Conservation (phyloP, 2,329 filamentous ascomycete genomes). For the Cladosporium sp. region DNA sequence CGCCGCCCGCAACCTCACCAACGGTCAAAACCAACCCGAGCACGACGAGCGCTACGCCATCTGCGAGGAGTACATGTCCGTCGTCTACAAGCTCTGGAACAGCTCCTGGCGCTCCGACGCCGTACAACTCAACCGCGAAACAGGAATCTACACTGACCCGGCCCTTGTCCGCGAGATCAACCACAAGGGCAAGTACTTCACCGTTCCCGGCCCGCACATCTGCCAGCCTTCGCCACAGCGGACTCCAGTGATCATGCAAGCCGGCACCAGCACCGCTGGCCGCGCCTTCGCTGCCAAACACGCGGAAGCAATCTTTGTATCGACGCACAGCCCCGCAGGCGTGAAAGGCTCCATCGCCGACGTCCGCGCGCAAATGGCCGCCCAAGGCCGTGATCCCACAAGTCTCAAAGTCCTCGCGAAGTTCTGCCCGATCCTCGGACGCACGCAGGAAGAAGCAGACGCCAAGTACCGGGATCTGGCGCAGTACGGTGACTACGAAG, state of each 20-base stretch:
- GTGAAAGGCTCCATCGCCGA: slow-evolving; percentile 65
- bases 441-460: slow-evolving; percentile 66
- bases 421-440: slow-evolving; percentile 65
- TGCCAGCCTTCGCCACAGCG: slow-evolving; percentile 68
- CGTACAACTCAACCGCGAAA: slow-evolving; percentile 60
- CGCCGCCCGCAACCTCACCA: slow-evolving; percentile 64
- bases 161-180: slow-evolving; percentile 65
- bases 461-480: slow-evolving; percentile 65
- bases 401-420: slow-evolving; percentile 70
- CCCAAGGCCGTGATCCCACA: slow-evolving; percentile 58
- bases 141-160: slow-evolving; percentile 62
- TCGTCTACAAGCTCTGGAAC: slow-evolving; percentile 65
- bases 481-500: slow-evolving; percentile 64
- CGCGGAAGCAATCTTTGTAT: slow-evolving; percentile 71
- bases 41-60: slow-evolving; percentile 68
- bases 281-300: slow-evolving; percentile 69
- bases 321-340: slow-evolving; percentile 63
- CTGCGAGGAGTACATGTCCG: slow-evolving; percentile 65
- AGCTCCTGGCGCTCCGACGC: slow-evolving; percentile 69
- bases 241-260: slow-evolving; percentile 70
- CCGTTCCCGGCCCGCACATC: slow-evolving; percentile 65
- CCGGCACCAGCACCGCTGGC: slow-evolving; percentile 67
- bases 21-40: slow-evolving; percentile 56
- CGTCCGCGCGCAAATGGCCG: slow-evolving; percentile 59
- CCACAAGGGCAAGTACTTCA: slow-evolving; percentile 66